phyloP scores from a whole-genome alignment of 768 basidiomycete species.

The Sarcomyxa edulis region DNA sequence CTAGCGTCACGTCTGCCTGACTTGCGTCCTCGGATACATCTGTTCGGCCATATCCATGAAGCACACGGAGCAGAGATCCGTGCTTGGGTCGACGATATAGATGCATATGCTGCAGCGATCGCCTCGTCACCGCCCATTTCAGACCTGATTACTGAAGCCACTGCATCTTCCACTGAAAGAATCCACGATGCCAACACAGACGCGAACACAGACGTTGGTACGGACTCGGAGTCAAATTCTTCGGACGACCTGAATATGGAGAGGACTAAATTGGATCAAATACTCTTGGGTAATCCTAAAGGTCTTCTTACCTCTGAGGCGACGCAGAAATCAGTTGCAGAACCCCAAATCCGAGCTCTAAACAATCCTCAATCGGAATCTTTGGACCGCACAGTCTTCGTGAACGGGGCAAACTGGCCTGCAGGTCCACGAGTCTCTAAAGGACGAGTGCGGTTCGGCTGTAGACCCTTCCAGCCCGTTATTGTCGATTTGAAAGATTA shows the following conservation, averaged over 20 bases:
- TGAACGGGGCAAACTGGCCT: constrained; percentile 39
- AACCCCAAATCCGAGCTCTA: not conserved
- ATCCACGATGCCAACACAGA: constrained; percentile 6
- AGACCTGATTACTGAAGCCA: not conserved
- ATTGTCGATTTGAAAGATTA: constrained; percentile 37
- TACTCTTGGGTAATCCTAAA: not conserved
- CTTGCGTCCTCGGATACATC: constrained; percentile 37
- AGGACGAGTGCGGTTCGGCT: constrained; percentile 26
- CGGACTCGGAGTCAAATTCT: too few relatives aligned
- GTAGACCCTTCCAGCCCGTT: constrained; percentile 36
- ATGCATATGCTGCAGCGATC: constrained; percentile 1
- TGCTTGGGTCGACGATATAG: constrained; percentile 21
- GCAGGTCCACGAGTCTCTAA: constrained; percentile 18
- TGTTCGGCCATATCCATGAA: constrained; percentile 72
- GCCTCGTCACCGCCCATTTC: not conserved
- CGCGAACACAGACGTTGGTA: constrained; percentile 1
- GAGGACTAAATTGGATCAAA: too few relatives aligned
- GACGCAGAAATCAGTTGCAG: not conserved
- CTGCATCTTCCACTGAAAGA: constrained; percentile 6
- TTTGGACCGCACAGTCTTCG: constrained; percentile 32
- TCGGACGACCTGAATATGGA: too few relatives aligned
- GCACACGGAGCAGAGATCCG: constrained; percentile 43
- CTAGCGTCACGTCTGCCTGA: constrained; percentile 35
- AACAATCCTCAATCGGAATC: too few relatives aligned
- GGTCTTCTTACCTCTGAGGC: not conserved